Conservation (phyloP, 345 rosid species). For the Alliaria petiolata region DNA sequence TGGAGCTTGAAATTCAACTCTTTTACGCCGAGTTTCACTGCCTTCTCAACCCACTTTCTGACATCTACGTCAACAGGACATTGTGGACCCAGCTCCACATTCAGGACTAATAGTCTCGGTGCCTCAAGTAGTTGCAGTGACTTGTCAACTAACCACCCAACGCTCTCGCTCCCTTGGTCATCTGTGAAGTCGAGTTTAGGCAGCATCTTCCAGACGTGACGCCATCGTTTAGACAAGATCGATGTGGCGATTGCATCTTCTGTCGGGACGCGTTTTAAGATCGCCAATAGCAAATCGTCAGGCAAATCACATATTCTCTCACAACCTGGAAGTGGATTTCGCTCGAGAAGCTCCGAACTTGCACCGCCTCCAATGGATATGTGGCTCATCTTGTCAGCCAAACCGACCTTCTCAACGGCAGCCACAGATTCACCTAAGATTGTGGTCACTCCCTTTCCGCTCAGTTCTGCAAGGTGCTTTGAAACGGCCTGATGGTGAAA, state of each 20-base stretch:
- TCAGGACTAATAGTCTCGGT: background rate
- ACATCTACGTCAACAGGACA: background rate
- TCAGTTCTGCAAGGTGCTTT: conserved; percentile 86
- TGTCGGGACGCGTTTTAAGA: background rate
- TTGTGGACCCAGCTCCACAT: background rate
- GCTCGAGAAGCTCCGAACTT: no score
- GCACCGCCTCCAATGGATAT: conserved; percentile 93
- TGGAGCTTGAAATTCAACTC: background rate
- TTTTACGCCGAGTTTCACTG: background rate
- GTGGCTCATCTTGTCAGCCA: conserved; percentile 81
- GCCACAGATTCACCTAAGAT: conserved; percentile 88
- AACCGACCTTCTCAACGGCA: conserved; percentile 76
- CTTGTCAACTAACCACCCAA: background rate
- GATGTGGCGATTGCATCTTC: background rate
- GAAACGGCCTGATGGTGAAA: conserved; percentile 60
- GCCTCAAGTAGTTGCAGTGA: background rate
- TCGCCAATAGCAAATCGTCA: background rate
- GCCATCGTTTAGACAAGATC: no score
- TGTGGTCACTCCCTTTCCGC: conserved; percentile 76
- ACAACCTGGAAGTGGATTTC: background rate
- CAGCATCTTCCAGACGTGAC: background rate
- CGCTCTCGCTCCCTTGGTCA: background rate
- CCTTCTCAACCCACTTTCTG: background rate
- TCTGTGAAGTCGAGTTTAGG: background rate
- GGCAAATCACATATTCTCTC: background rate